Evolutionary conservation across 169 alveolate genomes (phyloP), one percentile per base, ranked within the genome.

Genomic region (Besnoitia besnoiti): DNA sequence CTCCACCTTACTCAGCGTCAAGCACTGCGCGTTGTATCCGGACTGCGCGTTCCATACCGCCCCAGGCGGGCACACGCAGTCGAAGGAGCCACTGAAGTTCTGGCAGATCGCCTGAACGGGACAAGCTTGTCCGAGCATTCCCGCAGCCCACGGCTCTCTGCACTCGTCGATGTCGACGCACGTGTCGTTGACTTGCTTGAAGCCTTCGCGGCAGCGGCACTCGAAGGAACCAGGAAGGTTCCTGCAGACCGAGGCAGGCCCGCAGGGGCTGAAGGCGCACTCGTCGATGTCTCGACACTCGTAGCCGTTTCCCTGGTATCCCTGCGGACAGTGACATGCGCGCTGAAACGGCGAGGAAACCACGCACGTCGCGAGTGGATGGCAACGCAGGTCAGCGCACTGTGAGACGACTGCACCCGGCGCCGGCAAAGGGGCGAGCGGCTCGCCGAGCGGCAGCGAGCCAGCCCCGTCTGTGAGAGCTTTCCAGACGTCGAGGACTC

Each of bases 261-360:
- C 95, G 79, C 93, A 89, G 40, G 95, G 95, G 79, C 90, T 89
- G 89, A 87, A 93, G 47, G 76, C 82, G 76, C 95, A 93, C 88
- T 93, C 94, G 92, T 93, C 95, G 87, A 93, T 93, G 87, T 93
- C 94, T 77, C 62, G 67, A 85, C 95, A 93, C 40, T 82, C 87
- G 35, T 47, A 61, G 44, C 95, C 95, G 76, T 90, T 90, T 35
- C 94, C 94, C 47, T 90, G 91, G 82, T 79, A 93, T 30, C 95
- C 95, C 44, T 59, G 85, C 40, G 79, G 85, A 85, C 94, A 90
- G 82, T 67, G 85, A 90, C 93, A 90, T 47, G 27, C 10, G 30
- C 21, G 16, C 24, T 37, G 73, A 91, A 16, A 21, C n/a, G 33
- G 19, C 46, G 73, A 30, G 21, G 50, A 16, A 2, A 44, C n/a